Percentiles rank a stretch among this genome's conserved stretches.
Evolutionary conservation across 2,329 filamentous ascomycete genomes (phyloP).

Genomic region (Fusarium nanum): DNA sequence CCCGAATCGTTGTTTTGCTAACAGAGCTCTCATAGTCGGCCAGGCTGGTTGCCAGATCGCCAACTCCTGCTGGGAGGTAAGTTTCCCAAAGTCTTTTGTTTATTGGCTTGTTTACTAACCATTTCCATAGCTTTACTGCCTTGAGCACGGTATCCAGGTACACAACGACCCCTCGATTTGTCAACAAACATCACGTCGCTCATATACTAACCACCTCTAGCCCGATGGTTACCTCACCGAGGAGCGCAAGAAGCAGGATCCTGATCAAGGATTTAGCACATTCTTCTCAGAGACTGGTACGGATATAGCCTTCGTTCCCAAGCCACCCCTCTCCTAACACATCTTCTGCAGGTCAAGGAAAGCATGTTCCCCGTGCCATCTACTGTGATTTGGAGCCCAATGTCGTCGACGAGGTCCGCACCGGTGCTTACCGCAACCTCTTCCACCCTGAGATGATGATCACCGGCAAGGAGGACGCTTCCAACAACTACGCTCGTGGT

Average conservation of each 20-base stretch:
- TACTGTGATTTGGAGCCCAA: constrained; percentile 99
- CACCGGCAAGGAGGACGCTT: constrained; percentile 99
- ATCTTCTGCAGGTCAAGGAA: constrained; percentile 81
- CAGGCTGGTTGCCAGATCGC: constrained; percentile 99
- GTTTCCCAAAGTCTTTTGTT: constrained; percentile 55
- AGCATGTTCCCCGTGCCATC: constrained; percentile 98
- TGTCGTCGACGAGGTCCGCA: constrained; percentile 99
- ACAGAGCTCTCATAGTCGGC: constrained; percentile 79
- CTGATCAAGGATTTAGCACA: constrained; percentile 98
- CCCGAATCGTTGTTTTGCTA: constrained; percentile 55
- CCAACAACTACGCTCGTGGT: constrained; percentile 99
- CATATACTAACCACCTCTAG: constrained; percentile 60
- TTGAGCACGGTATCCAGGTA: constrained; percentile 99
- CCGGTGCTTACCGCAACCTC: constrained; percentile 92
- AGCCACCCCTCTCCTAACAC: constrained; percentile 28
- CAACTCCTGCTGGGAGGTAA: constrained; percentile 99
- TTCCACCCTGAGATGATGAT: constrained; percentile 99
- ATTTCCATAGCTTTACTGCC: constrained; percentile 88
- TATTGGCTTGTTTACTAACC: constrained; percentile 38
- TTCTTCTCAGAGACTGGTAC: constrained; percentile 99
- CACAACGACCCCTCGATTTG: constrained; percentile 50
- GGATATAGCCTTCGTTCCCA: constrained; percentile 17
- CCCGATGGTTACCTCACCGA: constrained; percentile 99
- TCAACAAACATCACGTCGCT: constrained; percentile 32
- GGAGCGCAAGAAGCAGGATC: constrained; percentile 92